Evolutionary conservation across 805 yeast species (phyloP).

Genomic region (Pichia rugopelliculosa): DNA sequence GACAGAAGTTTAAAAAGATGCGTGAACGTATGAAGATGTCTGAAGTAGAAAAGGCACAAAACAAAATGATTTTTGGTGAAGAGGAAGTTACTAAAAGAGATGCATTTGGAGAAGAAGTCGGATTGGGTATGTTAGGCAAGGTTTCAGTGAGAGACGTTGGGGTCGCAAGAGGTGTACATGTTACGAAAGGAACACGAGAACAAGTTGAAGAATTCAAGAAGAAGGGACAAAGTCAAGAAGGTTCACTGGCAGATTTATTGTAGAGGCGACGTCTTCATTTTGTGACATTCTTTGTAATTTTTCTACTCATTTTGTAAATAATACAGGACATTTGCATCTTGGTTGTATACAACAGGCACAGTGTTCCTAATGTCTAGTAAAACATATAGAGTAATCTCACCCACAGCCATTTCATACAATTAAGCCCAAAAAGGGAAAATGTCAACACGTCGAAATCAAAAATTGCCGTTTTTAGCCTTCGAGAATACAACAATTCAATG

Average conservation of each 20-base stretch:
- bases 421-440: conserved; percentile 4
- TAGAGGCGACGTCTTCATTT: background rate
- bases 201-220: conserved; percentile 9
- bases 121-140: conserved; percentile 63
- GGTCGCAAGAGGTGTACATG: conserved; percentile 6
- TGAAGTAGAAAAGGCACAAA: conserved; percentile 75
- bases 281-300: too few species aligned
- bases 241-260: background rate
- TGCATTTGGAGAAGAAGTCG: conserved; percentile 72
- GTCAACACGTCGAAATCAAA: conserved; percentile 8
- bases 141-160: conserved; percentile 16
- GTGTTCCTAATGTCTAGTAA: too few species aligned
- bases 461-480: background rate
- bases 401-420: too few species aligned
- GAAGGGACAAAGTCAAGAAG: background rate
- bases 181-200: conserved; percentile 12
- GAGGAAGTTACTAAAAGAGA: conserved; percentile 57
- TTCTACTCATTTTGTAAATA: too few species aligned
- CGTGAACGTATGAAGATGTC: conserved; percentile 78
- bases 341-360: too few species aligned
- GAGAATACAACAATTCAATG: background rate
- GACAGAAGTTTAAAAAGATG: conserved; percentile 68
- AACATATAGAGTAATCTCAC: too few species aligned
- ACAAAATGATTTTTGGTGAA: conserved; percentile 76
- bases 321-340: too few species aligned